Evolutionary conservation across 2,329 filamentous ascomycete species (phyloP).

Genomic region (Ascochyta clinopodiicola): DNA sequence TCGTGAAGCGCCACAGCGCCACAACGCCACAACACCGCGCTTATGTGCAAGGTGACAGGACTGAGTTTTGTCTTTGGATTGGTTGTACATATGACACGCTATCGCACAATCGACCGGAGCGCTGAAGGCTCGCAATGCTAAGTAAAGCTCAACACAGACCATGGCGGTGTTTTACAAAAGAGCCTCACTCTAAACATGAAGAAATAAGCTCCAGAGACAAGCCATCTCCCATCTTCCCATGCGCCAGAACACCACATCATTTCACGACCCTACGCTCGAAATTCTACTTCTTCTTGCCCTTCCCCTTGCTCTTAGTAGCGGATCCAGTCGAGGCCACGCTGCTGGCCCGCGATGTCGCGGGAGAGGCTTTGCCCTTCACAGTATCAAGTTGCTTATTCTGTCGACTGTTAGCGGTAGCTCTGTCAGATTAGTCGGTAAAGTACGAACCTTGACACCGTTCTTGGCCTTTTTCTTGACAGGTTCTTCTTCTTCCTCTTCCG

Average conservation of each 20-base stretch:
- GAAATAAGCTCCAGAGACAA: not conserved
- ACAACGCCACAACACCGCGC: not conserved
- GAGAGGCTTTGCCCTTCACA: slow-evolving; percentile 78
- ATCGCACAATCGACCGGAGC: not conserved
- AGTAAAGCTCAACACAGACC: not conserved
- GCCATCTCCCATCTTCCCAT: not conserved
- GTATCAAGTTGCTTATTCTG: slow-evolving; percentile 94
- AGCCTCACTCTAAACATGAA: not conserved
- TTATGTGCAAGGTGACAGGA: not conserved
- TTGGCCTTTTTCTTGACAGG: slow-evolving; percentile 96
- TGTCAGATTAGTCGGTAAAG: not conserved
- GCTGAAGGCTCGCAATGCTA: not conserved
- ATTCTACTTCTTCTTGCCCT: slow-evolving; percentile 57
- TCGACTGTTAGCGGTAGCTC: slow-evolving; percentile 21
- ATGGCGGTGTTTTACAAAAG: slow-evolving; percentile 8
- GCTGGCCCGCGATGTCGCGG: slow-evolving; percentile 80
- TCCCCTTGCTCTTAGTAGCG: slow-evolving; percentile 56
- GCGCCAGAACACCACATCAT: slow-evolving; percentile 26
- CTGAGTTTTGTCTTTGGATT: not conserved
- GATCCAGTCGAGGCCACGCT: slow-evolving; percentile 83
- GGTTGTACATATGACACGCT: not conserved
- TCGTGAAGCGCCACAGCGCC: not conserved
- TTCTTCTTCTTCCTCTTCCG: slow-evolving; percentile 75
- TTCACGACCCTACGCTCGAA: not conserved
- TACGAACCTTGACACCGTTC: slow-evolving; percentile 81